These are phyloP conservation scores for Apiospora aurea DNA, from an alignment of 2,329 filamentous ascomycete genomes.

Conservation along the genomic window DNA sequence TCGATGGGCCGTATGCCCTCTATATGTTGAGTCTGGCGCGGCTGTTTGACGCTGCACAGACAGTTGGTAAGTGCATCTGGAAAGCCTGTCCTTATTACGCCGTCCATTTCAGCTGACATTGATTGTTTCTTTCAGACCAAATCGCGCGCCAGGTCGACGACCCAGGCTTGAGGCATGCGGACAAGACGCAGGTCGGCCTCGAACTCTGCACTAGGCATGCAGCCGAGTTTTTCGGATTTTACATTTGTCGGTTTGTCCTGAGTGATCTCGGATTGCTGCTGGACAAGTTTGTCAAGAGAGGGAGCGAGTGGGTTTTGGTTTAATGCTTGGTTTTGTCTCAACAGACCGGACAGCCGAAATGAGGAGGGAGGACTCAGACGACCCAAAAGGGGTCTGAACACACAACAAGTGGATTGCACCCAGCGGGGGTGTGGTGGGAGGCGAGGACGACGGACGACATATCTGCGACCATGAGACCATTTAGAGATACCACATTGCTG, in stretches of 20 bases:
- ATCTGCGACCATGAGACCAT: constrained; percentile 21
- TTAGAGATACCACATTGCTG: constrained; percentile 22
- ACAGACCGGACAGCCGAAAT: background rate
- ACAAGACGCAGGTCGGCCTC: constrained; percentile 92
- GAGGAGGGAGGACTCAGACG: background rate
- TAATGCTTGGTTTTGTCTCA: background rate
- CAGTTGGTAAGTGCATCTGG: constrained; percentile 73
- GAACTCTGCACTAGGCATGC: constrained; percentile 93
- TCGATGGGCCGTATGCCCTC: constrained; percentile 82
- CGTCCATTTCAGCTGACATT: constrained; percentile 35
- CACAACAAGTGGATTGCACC: background rate
- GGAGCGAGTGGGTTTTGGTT: constrained; percentile 84
- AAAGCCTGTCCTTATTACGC: background rate
- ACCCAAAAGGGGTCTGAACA: background rate
- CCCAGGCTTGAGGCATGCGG: constrained; percentile 87
- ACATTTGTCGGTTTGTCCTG: constrained; percentile 93
- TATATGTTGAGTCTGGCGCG: constrained; percentile 93
- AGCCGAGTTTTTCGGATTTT: constrained; percentile 97
- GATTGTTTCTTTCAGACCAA: constrained; percentile 68
- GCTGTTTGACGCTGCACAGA: constrained; percentile 91
- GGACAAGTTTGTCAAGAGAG: constrained; percentile 96
- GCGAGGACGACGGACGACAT: constrained; percentile 8
- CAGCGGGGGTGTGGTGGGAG: background rate
- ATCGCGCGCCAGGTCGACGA: constrained; percentile 96
- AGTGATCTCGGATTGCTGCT: constrained; percentile 83